Conservation (phyloP, 352 stramenopile species). For the Pythium pyrilobum region DNA sequence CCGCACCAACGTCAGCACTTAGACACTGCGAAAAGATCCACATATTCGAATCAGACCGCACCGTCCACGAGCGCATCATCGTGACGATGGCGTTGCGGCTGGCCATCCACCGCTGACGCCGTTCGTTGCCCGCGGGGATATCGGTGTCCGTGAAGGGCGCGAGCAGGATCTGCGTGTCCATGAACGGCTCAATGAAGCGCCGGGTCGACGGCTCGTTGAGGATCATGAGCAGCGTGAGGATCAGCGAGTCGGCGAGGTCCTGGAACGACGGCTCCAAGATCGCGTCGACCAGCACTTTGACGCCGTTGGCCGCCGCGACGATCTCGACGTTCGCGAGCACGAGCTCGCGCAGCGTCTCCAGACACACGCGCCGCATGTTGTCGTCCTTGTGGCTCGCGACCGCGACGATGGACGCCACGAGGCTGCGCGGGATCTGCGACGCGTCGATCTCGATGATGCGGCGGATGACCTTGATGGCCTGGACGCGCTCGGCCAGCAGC, state of each 20-base stretch:
- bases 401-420: conserved; percentile 78
- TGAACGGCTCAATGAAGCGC: conserved; percentile 83
- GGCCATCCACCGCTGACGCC: conserved; percentile 85
- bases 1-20: too few species aligned
- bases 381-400: conserved; percentile 88
- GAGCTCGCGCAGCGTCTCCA: conserved; percentile 82
- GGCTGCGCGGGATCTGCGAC: conserved; percentile 70
- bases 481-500: conserved; percentile 74
- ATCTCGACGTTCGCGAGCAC: conserved; percentile 75
- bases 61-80: conserved; percentile 89
- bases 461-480: conserved; percentile 83
- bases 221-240: conserved; percentile 83
- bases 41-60: conserved; percentile 8
- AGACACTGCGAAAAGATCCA: too few species aligned
- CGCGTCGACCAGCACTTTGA: conserved; percentile 78
- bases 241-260: conserved; percentile 77
- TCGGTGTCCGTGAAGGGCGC: conserved; percentile 89
- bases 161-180: conserved; percentile 82
- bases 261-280: conserved; percentile 87
- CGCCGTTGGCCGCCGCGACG: conserved; percentile 80
- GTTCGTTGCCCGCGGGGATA: conserved; percentile 71
- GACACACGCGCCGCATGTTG: conserved; percentile 80
- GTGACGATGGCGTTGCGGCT: conserved; percentile 87
- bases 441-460: conserved; percentile 85
- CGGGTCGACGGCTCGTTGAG: conserved; percentile 82